These are phyloP conservation scores for Mycena galopus DNA, from an alignment of 768 basidiomycete genomes.

Conservation along the genomic window DNA sequence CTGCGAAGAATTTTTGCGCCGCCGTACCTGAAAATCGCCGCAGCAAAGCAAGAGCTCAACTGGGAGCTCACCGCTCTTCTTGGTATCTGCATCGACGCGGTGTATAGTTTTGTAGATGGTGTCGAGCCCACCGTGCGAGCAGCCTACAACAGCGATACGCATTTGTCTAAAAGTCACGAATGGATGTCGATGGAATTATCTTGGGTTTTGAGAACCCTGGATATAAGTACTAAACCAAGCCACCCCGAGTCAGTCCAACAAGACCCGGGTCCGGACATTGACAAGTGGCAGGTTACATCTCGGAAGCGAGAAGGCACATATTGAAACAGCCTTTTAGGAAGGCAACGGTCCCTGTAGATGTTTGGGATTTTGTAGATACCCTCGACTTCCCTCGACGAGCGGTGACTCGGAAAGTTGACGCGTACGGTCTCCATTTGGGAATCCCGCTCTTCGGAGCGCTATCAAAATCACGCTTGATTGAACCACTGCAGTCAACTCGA, in stretches of 20 bases:
- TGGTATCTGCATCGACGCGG: slow-evolving; percentile 59
- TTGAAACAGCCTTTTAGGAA: not conserved
- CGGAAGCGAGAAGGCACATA: not conserved
- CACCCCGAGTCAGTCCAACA: not conserved
- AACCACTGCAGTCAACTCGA: too few relatives aligned
- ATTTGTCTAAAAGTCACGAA: not conserved
- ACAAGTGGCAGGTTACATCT: not conserved
- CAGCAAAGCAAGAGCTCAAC: slow-evolving; percentile 79
- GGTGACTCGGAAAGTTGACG: too few relatives aligned
- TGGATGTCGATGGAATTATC: not conserved
- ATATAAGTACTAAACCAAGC: not conserved
- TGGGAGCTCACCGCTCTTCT: slow-evolving; percentile 32
- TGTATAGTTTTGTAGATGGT: slow-evolving; percentile 71
- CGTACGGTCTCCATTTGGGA: too few relatives aligned
- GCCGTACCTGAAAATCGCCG: slow-evolving; percentile 76
- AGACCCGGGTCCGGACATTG: not conserved
- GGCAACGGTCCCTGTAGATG: not conserved
- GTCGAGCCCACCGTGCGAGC: slow-evolving; percentile 79
- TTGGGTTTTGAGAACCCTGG: not conserved
- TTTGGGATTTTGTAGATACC: too few relatives aligned
- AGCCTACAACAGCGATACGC: slow-evolving; percentile 76
- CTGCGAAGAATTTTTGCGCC: not conserved
- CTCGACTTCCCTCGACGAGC: too few relatives aligned
- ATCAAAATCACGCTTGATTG: too few relatives aligned
- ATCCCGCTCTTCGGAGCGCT: too few relatives aligned